Evolutionary conservation across 768 basidiomycete species (phyloP), one percentile per base, ranked within the genome.

Genomic region (Sarcomyxa edulis): DNA sequence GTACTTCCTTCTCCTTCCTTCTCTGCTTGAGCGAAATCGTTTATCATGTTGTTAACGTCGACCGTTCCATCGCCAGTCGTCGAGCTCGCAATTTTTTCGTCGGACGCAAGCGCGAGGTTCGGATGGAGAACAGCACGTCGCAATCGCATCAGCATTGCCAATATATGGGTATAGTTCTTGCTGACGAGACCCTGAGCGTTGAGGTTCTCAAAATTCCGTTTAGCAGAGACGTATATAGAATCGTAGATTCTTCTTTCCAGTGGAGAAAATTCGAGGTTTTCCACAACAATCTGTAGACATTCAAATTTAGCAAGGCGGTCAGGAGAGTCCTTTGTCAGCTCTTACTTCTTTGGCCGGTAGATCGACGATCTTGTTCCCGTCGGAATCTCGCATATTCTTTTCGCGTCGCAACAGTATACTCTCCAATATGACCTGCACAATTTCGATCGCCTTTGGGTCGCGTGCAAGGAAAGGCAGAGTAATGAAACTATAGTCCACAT

Each of bases 141-240:
- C 20, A 96, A 91, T 91, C 83, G 76, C 89, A 95, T 95, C 21
- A 97, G 69, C 85, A 95, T 92, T 9, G 93, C 90, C 50, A 97
- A 73, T 54, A 93, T 90, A 56, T 89, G 79, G 14, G 87, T 84
- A 56, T 86, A 84, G 49, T 91, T 90, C 54, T 77, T 86, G 48
- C 79, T 76, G 21, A 89, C 66, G 2, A 83, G 64, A 3, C 93
- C 92, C 55, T 84, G 84, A 3, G 80, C 81, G 46, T 80, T 81
- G 14, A 94, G 68, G 39, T 75, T 75, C 37, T 92, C 82, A 53
- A 92, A 97, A 45, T 81, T 76, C 30, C 68, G 66, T 61, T 92
- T 95, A 2, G 81, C 90, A 27, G 82, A 74, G 38, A 68, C 61
- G 58, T 88, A 95, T 37, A 95, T 78, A 6, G 84, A 84, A 53